Evolutionary conservation across 2,329 filamentous ascomycete species (phyloP).

Genomic region (Xylaria sp.): DNA sequence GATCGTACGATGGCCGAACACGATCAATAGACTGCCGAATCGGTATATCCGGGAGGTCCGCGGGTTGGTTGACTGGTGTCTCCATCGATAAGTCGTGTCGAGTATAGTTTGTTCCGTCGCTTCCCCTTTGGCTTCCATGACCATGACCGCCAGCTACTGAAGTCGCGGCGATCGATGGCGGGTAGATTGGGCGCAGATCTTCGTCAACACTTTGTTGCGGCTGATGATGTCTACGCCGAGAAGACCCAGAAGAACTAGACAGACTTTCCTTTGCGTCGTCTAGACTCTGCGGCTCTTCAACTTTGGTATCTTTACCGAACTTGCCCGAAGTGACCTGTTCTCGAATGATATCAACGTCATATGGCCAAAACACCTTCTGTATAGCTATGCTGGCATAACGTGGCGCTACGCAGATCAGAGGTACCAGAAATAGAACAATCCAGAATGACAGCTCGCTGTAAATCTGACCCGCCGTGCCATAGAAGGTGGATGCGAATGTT

Average conservation of each 20-base stretch:
- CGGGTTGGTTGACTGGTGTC: conserved; percentile 49
- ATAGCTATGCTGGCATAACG: conserved; percentile 86
- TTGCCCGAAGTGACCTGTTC: conserved; percentile 88
- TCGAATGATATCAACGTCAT: conserved; percentile 94
- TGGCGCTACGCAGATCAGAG: conserved; percentile 85
- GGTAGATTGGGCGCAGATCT: conserved; percentile 91
- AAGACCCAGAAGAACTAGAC: conserved; percentile 56
- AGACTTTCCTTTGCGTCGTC: conserved; percentile 53
- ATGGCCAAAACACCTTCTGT: conserved; percentile 94
- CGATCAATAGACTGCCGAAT: conserved; percentile 70
- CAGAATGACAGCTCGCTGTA: conserved; percentile 88
- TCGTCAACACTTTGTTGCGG: conserved; percentile 77
- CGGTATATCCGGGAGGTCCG: conserved; percentile 42
- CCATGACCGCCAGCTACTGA: conserved; percentile 76
- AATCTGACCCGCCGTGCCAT: conserved; percentile 79
- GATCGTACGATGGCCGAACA: conserved; percentile 85
- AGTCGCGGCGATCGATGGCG: conserved; percentile 84
- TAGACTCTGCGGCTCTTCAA: conserved; percentile 52
- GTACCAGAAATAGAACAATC: conserved; percentile 81
- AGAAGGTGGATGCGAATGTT: conserved; percentile 68
- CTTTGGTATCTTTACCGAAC: conserved; percentile 74
- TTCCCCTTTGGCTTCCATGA: conserved; percentile 87
- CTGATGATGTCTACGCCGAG: conserved; percentile 65
- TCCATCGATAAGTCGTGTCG: conserved; percentile 72
- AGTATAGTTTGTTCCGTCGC: conserved; percentile 93